Base-by-base conservation (phyloP, 352 stramenopile species). In the Globisporangium yorkense region DNA sequence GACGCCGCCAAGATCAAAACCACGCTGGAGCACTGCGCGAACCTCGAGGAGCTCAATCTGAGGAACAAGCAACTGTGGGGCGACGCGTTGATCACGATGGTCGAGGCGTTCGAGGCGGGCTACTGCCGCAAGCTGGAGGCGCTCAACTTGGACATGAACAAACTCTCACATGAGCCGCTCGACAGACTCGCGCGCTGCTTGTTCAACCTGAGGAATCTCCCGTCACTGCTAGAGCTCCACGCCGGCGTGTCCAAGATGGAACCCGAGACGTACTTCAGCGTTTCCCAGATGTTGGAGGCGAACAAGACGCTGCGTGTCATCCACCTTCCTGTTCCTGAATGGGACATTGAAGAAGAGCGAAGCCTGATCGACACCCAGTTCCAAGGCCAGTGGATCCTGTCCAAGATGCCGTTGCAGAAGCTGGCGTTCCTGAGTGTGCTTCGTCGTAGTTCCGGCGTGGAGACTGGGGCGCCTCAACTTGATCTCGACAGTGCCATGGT, bases 301-400 rank as follows among this genome's bases (percentile, higher is more conserved):
- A 62, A 62, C 48, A 62, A 57, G 39, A 62, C 20, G 27, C 47
- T 61, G 29, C 45, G 24, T 9, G 6, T 54, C 16, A 40, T 61
- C 12, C 13, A 61, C 15, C 13, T 61, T 21, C 27, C 44, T n/a
- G 20, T 21, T 13, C 18, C 13, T 13, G 20, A 21, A 15, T 21
- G 51, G 3, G 39, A 51, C 33, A 33, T 33, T 21, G 15, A 7
- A 49, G 7, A 39, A 45, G 1, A n/a, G n/a, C n/a, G n/a, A n/a
- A n/a, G n/a, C n/a, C n/a, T n/a, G n/a, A n/a, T n/a, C n/a, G n/a
- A n/a, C n/a, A 29, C 8, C 33, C 33, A 10, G 33, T 40, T 56
- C 16, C 56, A 62, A 41, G 39, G 24, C 20, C 10, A 62, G 16
- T 37, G 1, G 20, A 44, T 57, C 10, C 0, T 35, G 13, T 21